phyloP scores from a whole-genome alignment of 768 basidiomycete species.

The Tephrocybe sp. region DNA sequence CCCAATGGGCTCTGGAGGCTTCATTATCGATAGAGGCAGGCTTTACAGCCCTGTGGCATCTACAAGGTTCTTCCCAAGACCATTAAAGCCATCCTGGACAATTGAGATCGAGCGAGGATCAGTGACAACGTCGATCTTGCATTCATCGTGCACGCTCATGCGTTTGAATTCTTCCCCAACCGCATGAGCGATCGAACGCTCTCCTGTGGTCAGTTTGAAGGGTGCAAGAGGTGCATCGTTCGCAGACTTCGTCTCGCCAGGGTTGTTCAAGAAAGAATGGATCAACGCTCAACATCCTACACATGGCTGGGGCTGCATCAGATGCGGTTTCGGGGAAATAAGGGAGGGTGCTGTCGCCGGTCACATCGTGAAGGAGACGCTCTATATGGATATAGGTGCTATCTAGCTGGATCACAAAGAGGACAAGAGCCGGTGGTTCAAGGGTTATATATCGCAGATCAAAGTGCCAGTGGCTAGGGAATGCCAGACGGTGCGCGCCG shows the following conservation, averaged over 20 bases:
- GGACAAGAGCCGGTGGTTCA: slow-evolving; percentile 28
- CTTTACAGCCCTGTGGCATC: slow-evolving; percentile 1
- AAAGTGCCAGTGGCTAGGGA: slow-evolving; percentile 31
- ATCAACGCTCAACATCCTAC: slow-evolving; percentile 26
- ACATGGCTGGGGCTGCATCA: slow-evolving; percentile 28
- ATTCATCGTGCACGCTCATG: slow-evolving; percentile 22
- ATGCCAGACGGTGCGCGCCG: slow-evolving; percentile 17
- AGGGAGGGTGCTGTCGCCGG: slow-evolving; percentile 12
- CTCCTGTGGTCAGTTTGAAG: slow-evolving; percentile 25
- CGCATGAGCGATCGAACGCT: slow-evolving; percentile 20
- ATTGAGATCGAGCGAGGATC: background rate
- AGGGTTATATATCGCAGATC: slow-evolving; percentile 32
- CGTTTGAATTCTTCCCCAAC: slow-evolving; percentile 26
- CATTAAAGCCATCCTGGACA: slow-evolving; percentile 7
- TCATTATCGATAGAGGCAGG: background rate
- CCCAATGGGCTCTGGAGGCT: slow-evolving; percentile 6
- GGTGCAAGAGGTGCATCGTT: slow-evolving; percentile 12
- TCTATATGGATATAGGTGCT: slow-evolving; percentile 22
- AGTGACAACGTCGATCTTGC: slow-evolving; percentile 19
- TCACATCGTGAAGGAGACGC: slow-evolving; percentile 18
- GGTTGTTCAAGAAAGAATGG: slow-evolving; percentile 21
- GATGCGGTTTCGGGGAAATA: slow-evolving; percentile 30
- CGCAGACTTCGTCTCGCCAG: background rate
- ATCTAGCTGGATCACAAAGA: slow-evolving; percentile 27
- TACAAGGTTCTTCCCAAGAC: slow-evolving; percentile 6